Conservation (phyloP, 768 basidiomycete species). For the Lactarius akahatsu region DNA sequence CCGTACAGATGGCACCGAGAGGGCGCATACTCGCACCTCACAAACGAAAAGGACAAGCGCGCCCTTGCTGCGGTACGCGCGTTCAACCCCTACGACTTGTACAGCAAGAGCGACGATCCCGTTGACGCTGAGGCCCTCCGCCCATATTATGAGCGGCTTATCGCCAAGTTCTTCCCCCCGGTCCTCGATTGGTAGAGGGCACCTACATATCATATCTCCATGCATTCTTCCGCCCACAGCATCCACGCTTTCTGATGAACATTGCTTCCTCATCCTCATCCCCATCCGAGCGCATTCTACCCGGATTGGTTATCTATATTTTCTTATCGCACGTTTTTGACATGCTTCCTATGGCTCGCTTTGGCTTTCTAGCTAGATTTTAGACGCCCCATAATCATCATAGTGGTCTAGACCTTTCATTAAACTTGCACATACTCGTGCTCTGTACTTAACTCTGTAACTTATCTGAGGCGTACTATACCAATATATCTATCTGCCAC, state of each 20-base stretch:
- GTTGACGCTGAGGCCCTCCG: constrained; percentile 60
- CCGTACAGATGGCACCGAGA: constrained; percentile 80
- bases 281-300: constrained; percentile 11
- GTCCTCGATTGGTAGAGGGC: constrained; percentile 70
- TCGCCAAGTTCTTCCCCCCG: constrained; percentile 82
- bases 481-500: neutral
- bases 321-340: constrained; percentile 13
- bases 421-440: neutral
- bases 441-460: neutral
- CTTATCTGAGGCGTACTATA: neutral
- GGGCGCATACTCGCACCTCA: constrained; percentile 77
- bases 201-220: constrained; percentile 10
- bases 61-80: constrained; percentile 73
- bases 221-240: constrained; percentile 2
- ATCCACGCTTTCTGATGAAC: constrained; percentile 16
- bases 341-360: neutral
- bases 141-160: constrained; percentile 82
- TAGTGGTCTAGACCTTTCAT: neutral
- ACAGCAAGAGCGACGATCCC: constrained; percentile 81
- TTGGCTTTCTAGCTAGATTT: constrained; percentile 11
- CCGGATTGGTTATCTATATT: constrained; percentile 1
- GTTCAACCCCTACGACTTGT: constrained; percentile 95
- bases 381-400: constrained; percentile 15
- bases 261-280: constrained; percentile 8
- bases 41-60: constrained; percentile 63